A percentile compares a stretch with the other conserved stretches of the same genome.
Evolutionary conservation across 805 yeast genomes (phyloP).

Genomic region (Myxozyma neotropica): DNA sequence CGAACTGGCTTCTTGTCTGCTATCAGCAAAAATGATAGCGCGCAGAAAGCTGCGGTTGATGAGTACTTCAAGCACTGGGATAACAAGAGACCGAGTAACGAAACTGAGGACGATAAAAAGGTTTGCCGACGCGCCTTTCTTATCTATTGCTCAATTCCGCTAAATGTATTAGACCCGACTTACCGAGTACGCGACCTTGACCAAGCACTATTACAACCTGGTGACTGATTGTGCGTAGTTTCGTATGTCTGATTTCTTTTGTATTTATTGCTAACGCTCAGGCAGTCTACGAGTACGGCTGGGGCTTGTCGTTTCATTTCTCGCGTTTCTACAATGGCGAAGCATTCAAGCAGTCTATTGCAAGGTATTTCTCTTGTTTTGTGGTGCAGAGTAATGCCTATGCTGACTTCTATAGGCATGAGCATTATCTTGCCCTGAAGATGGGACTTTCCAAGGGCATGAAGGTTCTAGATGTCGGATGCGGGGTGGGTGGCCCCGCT

Average conservation of each 20-base stretch:
- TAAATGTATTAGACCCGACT: conserved; percentile 53
- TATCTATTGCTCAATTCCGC: neutral
- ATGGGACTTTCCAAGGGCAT: conserved; percentile 77
- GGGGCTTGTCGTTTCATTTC: conserved; percentile 99
- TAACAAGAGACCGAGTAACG: conserved; percentile 69
- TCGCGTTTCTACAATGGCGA: conserved; percentile 93
- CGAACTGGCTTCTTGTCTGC: conserved; percentile 77
- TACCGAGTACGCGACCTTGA: conserved; percentile 83
- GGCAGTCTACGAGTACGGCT: conserved; percentile 87
- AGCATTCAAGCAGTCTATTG: conserved; percentile 89
- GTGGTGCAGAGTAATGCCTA: neutral
- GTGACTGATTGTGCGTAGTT: conserved; percentile 73
- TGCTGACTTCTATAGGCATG: conserved; percentile 61
- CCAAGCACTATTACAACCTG: conserved; percentile 94
- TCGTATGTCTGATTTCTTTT: neutral
- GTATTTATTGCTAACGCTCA: neutral
- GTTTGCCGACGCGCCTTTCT: conserved; percentile 1
- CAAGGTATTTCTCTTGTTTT: conserved; percentile 44
- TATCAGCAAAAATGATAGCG: conserved; percentile 72
- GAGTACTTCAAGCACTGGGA: conserved; percentile 98
- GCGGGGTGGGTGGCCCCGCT: conserved; percentile 99
- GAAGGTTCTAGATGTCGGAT: conserved; percentile 95
- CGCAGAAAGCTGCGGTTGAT: conserved; percentile 78
- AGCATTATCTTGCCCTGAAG: conserved; percentile 87
- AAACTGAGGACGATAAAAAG: conserved; percentile 60